Evolutionary conservation across 257 asterid species (phyloP).

Genomic region (Mentha longifolia): DNA sequence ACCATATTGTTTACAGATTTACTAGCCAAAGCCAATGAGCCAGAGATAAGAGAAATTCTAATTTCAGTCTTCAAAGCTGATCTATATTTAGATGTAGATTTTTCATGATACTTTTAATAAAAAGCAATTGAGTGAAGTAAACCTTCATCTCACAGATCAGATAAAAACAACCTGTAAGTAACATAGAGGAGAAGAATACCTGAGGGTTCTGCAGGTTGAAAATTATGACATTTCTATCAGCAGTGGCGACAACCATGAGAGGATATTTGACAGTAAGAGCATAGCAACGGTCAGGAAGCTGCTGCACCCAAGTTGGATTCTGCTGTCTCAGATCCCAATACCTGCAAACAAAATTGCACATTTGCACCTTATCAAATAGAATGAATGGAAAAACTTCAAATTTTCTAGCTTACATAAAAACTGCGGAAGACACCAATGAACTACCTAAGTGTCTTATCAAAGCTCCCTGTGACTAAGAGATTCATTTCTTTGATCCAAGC

Average conservation of each 20-base stretch:
- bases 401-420: slow-evolving; percentile 8
- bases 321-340: slow-evolving; percentile 97
- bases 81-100: background rate
- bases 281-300: slow-evolving; percentile 96
- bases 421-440: slow-evolving; percentile 16
- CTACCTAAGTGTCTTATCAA: slow-evolving; percentile 94
- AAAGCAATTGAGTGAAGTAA: background rate
- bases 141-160: background rate
- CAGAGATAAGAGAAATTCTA: background rate
- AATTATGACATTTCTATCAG: slow-evolving; percentile 83
- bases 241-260: slow-evolving; percentile 95
- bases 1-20: background rate
- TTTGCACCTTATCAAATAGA: background rate
- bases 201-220: slow-evolving; percentile 97
- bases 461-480: slow-evolving; percentile 88
- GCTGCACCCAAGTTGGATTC: slow-evolving; percentile 87
- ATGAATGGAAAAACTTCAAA: slow-evolving; percentile 3
- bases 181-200: slow-evolving; percentile 48
- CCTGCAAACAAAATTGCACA: slow-evolving; percentile 59
- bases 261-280: slow-evolving; percentile 90
- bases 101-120: background rate
- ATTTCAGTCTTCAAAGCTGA: background rate
- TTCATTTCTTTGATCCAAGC: slow-evolving; percentile 96
- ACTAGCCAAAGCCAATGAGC: slow-evolving; percentile 10
- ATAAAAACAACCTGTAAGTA: background rate